Conservation (phyloP, 2,329 filamentous ascomycete species). For the Neonectria ditissima region DNA sequence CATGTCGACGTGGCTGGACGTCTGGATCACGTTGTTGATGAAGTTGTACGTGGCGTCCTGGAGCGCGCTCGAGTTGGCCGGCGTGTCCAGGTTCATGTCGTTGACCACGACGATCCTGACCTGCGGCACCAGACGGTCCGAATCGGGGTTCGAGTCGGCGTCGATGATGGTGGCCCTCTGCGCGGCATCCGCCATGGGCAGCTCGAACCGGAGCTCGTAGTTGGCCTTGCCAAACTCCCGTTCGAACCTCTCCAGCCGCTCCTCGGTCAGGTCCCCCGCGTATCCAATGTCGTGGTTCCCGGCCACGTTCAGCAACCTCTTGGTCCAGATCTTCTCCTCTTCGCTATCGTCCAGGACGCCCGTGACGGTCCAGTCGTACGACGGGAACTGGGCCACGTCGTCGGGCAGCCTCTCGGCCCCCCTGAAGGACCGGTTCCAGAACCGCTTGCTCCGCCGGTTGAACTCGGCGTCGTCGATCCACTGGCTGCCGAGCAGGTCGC, state of each 20-base stretch:
- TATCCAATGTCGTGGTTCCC: constrained; percentile 99
- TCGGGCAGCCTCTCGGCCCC: constrained; percentile 73
- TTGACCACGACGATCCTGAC: constrained; percentile 89
- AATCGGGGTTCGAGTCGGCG: constrained; percentile 57
- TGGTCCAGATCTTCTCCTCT: constrained; percentile 71
- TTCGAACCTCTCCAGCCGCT: constrained; percentile 84
- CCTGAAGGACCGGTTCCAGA: constrained; percentile 84
- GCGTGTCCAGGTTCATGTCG: constrained; percentile 92
- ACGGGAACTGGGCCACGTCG: constrained; percentile 62
- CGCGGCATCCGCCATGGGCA: constrained; percentile 59
- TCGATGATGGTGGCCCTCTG: constrained; percentile 57
- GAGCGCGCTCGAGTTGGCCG: constrained; percentile 73
- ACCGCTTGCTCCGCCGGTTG: constrained; percentile 75
- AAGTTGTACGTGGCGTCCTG: constrained; percentile 84
- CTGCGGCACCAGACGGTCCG: constrained; percentile 68
- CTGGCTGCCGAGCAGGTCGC: constrained; percentile 92
- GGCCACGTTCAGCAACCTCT: constrained; percentile 85
- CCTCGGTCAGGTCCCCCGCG: constrained; percentile 86
- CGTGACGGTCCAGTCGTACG: constrained; percentile 61
- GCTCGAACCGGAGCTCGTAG: constrained; percentile 84
- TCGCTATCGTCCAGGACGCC: constrained; percentile 60
- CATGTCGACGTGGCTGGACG: constrained; percentile 70
- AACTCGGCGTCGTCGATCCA: constrained; percentile 94
- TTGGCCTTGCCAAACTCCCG: constrained; percentile 86
- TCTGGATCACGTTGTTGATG: constrained; percentile 75